Evolutionary conservation across 768 basidiomycete species (phyloP).

Genomic region (Cytidiella melzeri): DNA sequence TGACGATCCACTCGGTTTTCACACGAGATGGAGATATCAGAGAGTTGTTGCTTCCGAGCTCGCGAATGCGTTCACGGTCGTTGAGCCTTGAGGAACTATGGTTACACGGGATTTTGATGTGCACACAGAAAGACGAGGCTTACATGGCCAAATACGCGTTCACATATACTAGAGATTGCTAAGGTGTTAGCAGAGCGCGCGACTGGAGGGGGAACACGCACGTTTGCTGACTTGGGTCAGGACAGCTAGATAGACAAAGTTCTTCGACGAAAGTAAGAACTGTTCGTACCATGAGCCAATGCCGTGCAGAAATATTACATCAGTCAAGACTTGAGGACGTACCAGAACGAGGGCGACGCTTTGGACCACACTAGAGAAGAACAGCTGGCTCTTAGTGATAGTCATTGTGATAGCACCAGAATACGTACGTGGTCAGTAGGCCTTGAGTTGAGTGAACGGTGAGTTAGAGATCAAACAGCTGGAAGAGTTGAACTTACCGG

Average conservation of each 20-base stretch:
- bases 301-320: too few species aligned
- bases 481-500: background rate
- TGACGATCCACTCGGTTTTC: too few species aligned
- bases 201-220: background rate
- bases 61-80: background rate
- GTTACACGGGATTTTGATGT: background rate
- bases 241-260: background rate
- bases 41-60: background rate
- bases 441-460: background rate
- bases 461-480: background rate
- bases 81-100: too few species aligned
- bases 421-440: background rate
- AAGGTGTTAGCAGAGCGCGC: background rate
- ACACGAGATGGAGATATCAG: background rate
- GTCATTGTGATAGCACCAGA: too few species aligned
- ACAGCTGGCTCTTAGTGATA: too few species aligned
- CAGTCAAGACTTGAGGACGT: too few species aligned
- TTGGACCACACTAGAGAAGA: background rate
- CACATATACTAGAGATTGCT: background rate
- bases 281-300: background rate
- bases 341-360: background rate
- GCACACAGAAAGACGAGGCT: background rate
- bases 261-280: background rate
- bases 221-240: background rate
- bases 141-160: slow-evolving; percentile 8